Conservation (phyloP, 306 rosid species). For the Abrus precatorius region DNA sequence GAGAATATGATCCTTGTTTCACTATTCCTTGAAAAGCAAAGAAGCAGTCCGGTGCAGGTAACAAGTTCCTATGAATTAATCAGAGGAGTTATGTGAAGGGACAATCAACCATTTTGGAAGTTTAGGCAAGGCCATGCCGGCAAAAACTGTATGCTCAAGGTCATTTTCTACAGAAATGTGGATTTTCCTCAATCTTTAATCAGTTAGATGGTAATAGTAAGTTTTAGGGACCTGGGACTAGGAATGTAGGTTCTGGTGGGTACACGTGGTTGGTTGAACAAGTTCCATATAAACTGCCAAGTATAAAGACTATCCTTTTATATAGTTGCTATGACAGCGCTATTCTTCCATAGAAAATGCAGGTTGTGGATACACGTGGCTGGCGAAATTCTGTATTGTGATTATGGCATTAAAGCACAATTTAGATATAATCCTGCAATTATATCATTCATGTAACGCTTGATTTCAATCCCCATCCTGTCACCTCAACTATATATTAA, state of each 20-base stretch:
- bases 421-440: neutral
- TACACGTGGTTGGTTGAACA: neutral
- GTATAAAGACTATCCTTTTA: neutral
- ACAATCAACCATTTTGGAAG: conserved; percentile 31
- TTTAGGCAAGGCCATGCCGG: neutral
- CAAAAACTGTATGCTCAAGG: conserved; percentile 6
- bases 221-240: neutral
- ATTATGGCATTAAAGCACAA: neutral
- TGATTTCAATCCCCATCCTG: neutral
- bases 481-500: neutral
- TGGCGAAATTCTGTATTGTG: neutral
- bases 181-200: neutral
- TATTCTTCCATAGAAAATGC: neutral
- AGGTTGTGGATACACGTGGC: neutral
- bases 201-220: neutral
- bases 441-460: conserved; percentile 9
- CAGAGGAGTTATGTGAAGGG: neutral
- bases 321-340: neutral
- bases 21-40: neutral
- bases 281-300: neutral
- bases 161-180: conserved; percentile 13
- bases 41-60: conserved; percentile 16
- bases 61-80: neutral
- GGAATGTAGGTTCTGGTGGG: conserved; percentile 22
- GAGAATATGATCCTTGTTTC: neutral